Percentiles rank a stretch among this genome's conserved stretches.
These are phyloP conservation scores for Penicillium sp. DNA, from an alignment of 2,329 filamentous ascomycete species.

Conservation along the genomic window DNA sequence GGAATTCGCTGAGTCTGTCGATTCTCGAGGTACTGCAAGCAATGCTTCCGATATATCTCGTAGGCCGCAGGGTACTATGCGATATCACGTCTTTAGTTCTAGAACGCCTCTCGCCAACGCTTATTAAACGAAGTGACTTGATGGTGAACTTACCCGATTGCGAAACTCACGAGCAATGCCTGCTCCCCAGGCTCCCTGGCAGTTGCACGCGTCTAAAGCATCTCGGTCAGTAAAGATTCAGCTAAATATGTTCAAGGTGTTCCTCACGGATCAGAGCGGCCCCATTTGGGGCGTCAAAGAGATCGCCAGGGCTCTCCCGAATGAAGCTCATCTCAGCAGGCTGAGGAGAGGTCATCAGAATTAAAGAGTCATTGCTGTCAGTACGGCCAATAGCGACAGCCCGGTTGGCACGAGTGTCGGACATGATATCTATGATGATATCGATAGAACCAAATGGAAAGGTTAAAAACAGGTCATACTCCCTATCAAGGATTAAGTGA, in stretches of 20 bases:
- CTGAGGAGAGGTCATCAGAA: not conserved
- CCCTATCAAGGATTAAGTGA: not conserved
- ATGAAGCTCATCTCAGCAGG: constrained; percentile 10
- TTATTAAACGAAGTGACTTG: constrained; percentile 23
- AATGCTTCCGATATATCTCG: constrained; percentile 50
- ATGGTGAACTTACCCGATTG: constrained; percentile 5
- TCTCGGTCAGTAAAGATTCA: not conserved
- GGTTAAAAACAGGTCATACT: not conserved
- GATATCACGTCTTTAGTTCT: not conserved
- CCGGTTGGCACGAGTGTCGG: not conserved
- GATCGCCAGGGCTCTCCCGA: constrained; percentile 44
- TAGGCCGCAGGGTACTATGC: constrained; percentile 53
- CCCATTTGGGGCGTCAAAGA: constrained; percentile 54
- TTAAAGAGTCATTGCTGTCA: not conserved
- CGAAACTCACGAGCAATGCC: constrained; percentile 58
- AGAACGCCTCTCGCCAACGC: not conserved
- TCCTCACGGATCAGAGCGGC: constrained; percentile 52
- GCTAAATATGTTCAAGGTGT: not conserved
- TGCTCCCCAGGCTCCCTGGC: constrained; percentile 56
- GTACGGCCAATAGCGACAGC: not conserved
- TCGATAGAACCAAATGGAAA: not conserved
- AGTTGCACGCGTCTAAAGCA: constrained; percentile 57
- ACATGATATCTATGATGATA: not conserved
- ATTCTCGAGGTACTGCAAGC: constrained; percentile 28
- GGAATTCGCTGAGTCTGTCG: constrained; percentile 2